Conservation (phyloP, 2,329 filamentous ascomycete species). For the Clonostachys chloroleuca region DNA sequence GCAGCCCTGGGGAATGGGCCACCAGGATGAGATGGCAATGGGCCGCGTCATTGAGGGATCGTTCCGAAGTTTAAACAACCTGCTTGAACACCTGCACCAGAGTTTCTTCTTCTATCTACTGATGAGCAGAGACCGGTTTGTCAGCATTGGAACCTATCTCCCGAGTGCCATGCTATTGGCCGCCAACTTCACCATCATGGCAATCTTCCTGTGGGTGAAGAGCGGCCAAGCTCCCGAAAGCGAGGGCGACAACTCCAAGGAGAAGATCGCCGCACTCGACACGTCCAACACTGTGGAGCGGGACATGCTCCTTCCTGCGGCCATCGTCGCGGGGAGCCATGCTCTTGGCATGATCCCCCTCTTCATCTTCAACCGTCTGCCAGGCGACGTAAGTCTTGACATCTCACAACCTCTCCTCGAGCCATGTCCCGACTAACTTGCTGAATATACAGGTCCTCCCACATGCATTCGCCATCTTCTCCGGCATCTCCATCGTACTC, state of each 20-base stretch:
- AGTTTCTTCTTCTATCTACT: constrained; percentile 99
- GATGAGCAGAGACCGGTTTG: constrained; percentile 87
- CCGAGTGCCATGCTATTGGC: constrained; percentile 97
- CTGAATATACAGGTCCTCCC: constrained; percentile 47
- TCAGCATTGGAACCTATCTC: constrained; percentile 96
- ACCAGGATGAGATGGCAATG: constrained; percentile 97
- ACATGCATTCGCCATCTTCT: constrained; percentile 54
- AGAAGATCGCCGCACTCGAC: constrained; percentile 16
- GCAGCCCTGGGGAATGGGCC: constrained; percentile 83
- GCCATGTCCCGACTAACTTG: background rate
- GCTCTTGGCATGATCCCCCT: constrained; percentile 76
- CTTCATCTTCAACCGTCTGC: constrained; percentile 77
- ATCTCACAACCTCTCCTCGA: background rate
- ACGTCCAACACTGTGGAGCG: constrained; percentile 43
- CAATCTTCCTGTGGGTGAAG: constrained; percentile 88
- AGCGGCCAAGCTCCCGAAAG: constrained; percentile 54
- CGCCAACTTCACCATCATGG: constrained; percentile 92
- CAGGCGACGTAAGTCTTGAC: constrained; percentile 51
- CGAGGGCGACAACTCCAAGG: constrained; percentile 14
- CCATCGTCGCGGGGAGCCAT: constrained; percentile 68
- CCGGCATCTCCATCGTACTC: constrained; percentile 47
- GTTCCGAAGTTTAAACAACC: constrained; percentile 90
- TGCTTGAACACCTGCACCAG: constrained; percentile 94
- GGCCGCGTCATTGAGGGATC: constrained; percentile 86
- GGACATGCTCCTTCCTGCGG: constrained; percentile 67